Percentiles rank a stretch among this genome's conserved stretches.
These are phyloP conservation scores for Solanum corneliomulleri DNA, from an alignment of 257 asterid species.

Conservation along the genomic window DNA sequence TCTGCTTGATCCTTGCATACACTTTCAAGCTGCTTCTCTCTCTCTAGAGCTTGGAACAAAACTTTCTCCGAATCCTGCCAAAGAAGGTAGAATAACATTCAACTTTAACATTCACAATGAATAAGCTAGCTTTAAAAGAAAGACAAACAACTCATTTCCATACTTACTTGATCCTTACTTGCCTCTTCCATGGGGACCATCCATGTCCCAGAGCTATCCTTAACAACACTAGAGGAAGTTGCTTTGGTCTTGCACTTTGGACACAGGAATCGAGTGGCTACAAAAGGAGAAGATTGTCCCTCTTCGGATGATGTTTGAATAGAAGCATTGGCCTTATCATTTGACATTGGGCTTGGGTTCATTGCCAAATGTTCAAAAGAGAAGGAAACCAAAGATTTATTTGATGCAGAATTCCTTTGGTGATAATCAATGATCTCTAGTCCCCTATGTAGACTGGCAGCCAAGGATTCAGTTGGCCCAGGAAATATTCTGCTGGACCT, in stretches of 20 bases:
- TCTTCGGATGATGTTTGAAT: slow-evolving; percentile 35
- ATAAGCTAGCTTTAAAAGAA: neutral
- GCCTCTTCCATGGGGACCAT: slow-evolving; percentile 18
- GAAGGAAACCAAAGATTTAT: slow-evolving; percentile 75
- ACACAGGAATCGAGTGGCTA: slow-evolving; percentile 39
- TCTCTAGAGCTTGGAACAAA: slow-evolving; percentile 18
- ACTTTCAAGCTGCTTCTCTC: slow-evolving; percentile 56
- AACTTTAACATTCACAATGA: neutral
- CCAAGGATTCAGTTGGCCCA: slow-evolving; percentile 73
- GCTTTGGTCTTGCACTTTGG: slow-evolving; percentile 43
- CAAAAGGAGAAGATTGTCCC: slow-evolving; percentile 18
- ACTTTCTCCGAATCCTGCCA: slow-evolving; percentile 38
- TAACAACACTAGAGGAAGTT: slow-evolving; percentile 16
- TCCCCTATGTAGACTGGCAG: slow-evolving; percentile 89
- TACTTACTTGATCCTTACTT: slow-evolving; percentile 24
- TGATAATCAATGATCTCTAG: slow-evolving; percentile 76
- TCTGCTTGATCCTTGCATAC: slow-evolving; percentile 74
- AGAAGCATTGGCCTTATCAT: slow-evolving; percentile 42
- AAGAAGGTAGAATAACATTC: neutral
- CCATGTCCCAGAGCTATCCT: slow-evolving; percentile 26
- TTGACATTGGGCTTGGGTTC: slow-evolving; percentile 33
- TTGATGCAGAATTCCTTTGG: slow-evolving; percentile 53
- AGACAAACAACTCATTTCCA: neutral
- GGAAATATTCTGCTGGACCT: slow-evolving; percentile 70
- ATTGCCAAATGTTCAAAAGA: slow-evolving; percentile 83